Base-by-base conservation (phyloP, 495 filamentous ascomycete species). In the Melanomma pulvis-pyrius region DNA sequence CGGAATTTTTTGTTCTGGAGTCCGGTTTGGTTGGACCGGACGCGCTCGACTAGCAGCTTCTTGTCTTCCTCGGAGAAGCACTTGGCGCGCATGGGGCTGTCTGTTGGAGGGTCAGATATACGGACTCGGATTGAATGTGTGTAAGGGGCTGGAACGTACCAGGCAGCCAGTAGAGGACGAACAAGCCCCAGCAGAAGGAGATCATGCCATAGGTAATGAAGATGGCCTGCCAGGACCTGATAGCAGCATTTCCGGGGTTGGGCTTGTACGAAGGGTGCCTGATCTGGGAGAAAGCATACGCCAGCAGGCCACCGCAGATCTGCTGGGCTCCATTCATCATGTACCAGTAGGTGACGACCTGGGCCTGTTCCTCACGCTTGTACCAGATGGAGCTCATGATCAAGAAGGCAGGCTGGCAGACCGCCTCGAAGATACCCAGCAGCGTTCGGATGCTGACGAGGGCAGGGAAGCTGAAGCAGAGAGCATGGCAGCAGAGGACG, bases 341-440 rank as follows among this genome's bases (percentile, higher is more conserved):
- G 67, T 87, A 87, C 84, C 84, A 87, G 1, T 84, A 61, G 5
- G 83, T 84, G 47, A 87, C 83, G 17, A 85, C 82, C 3, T 83
- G 73, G 0, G 86, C 83, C 56, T 87, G 86, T 49, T 88, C 81
- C n/a, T 78, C 76, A 24, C 84, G 74, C 1, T 83, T 87, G 67
- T 85, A 82, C 78, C 79, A 82, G 79, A 81, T 81, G 29, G 73
- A 79, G 78, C 75, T 59, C 77, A 80, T 17, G n/a, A 71, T 32
- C 12, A 67, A 26, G 47, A 65, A 65, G 0, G 73, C 67, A 11
- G 79, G 79, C 47, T 81, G 78, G 19, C 77, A 72, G 39, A 76
- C 78, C 0, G 84, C 84, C 75, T 87, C 85, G 26, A 83, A 83
- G 21, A 84, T 84, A 60, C 84, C 84, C 12, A 79, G 79, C 30